Evolutionary conservation across 23 red algal species (phyloP).

Genomic region (Cyanidioschyzon merolae): DNA sequence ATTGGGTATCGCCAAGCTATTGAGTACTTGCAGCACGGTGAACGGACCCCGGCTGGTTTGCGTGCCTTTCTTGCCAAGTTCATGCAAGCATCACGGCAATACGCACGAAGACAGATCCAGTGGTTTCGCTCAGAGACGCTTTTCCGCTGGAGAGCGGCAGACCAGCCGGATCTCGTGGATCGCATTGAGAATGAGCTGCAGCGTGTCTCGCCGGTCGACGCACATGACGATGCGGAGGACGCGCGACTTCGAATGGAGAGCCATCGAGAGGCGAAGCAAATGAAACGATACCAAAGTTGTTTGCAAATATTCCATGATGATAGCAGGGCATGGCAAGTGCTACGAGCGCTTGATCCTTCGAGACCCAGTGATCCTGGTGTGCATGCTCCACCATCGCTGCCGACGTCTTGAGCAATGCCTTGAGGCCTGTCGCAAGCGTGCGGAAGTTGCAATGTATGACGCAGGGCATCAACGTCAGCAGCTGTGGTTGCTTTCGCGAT

Average conservation of each 20-base stretch:
- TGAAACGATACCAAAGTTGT: not conserved
- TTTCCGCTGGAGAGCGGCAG: conserved; percentile 48
- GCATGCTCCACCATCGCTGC: too few species aligned
- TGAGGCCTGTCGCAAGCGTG: too few species aligned
- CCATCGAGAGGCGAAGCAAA: not conserved
- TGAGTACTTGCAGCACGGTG: conserved; percentile 32
- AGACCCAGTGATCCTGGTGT: too few species aligned
- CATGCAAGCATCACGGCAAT: conserved; percentile 57
- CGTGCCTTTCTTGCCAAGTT: conserved; percentile 42
- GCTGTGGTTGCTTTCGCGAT: too few species aligned
- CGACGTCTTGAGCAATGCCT: too few species aligned
- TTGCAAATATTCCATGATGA: not conserved
- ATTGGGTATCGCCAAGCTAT: conserved; percentile 91
- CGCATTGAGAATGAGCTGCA: not conserved
- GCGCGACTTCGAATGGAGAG: not conserved
- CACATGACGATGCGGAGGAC: conserved; percentile 21
- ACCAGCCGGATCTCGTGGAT: not conserved
- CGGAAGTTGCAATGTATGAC: too few species aligned
- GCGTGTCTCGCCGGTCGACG: not conserved
- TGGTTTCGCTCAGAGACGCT: conserved; percentile 65
- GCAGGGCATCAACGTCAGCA: too few species aligned
- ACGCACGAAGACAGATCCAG: conserved; percentile 61
- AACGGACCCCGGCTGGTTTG: not conserved
- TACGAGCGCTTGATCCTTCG: not conserved
- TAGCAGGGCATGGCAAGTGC: not conserved